Conservation (phyloP, 495 filamentous ascomycete genomes). For the Immersiella caudata region DNA sequence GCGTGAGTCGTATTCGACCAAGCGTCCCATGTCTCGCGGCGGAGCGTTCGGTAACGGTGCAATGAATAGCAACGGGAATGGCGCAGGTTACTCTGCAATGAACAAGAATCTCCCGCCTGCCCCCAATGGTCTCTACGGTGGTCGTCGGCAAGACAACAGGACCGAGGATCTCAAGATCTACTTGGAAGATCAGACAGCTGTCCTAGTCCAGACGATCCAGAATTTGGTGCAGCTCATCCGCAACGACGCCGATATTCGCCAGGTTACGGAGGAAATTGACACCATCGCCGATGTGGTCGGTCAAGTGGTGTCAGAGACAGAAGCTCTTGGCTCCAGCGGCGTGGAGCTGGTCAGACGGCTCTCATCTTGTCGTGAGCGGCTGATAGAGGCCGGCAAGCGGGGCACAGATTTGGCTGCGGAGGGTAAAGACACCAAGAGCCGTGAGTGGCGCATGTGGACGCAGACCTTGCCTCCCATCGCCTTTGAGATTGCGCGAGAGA, state of each 20-base stretch:
- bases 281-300: conserved; percentile 71
- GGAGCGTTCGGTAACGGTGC: conserved; percentile 30
- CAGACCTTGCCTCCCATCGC: conserved; percentile 78
- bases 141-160: conserved; percentile 47
- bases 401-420: conserved; percentile 58
- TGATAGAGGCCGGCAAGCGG: conserved; percentile 68
- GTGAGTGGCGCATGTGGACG: conserved; percentile 64
- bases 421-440: conserved; percentile 49
- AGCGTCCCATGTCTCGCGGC: conserved; percentile 39
- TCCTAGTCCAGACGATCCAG: conserved; percentile 80
- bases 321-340: conserved; percentile 57
- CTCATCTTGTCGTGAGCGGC: conserved; percentile 62
- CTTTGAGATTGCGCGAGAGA: conserved; percentile 83
- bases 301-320: conserved; percentile 68
- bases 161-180: conserved; percentile 78
- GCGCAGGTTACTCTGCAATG: conserved; percentile 19
- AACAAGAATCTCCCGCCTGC: conserved; percentile 14
- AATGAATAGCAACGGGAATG: conserved; percentile 20
- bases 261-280: conserved; percentile 69
- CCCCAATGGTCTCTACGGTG: conserved; percentile 25
- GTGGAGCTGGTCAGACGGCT: conserved; percentile 66
- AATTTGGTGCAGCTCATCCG: conserved; percentile 79
- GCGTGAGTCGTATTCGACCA: conserved; percentile 48
- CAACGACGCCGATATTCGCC: conserved; percentile 63
- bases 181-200: conserved; percentile 81